Base-by-base conservation (phyloP, 2,329 filamentous ascomycete species). In the Sordariomycetes sp. region DNA sequence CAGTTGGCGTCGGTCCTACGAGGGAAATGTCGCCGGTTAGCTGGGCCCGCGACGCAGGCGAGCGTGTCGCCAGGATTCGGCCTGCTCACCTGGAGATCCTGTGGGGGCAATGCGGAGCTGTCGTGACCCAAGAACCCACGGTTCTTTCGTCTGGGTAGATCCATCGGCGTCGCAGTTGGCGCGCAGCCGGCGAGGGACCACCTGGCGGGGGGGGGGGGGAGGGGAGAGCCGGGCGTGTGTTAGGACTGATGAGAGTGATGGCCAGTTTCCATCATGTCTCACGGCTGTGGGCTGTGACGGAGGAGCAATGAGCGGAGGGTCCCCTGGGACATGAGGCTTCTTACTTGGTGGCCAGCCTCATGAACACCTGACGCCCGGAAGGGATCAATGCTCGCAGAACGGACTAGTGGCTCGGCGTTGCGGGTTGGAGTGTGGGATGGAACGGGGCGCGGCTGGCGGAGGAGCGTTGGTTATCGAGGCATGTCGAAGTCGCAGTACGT, bases 91-190 rank as follows among this genome's bases (percentile, higher is more conserved):
- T 77, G 75, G 50, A 68, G 67, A 67, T 79, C 76, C 62, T 75
- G 72, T 3, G 73, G 64, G n/a, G 75, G 64, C 48, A 79, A 65
- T n/a, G 74, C 76, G 60, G 75, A 76, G 65, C 74, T 78, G 63
- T 78, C 74, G 45, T 69, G 68, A 60, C 76, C 76, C 52, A 79
- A 66, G 60, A 77, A 79, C 48, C 76, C 76, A 59, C 76, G 74
- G 60, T 79, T 79, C 53, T 67, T 69, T 24, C 56, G 56, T n/a
- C 56, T 48, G 17, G 56, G 36, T 24, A 45, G 36, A 36, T 57
- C 56, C 56, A 54, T 57, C 20, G 50, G 34, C 15, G 48, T 7
- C 39, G 39, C 39, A n/a, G n/a, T 15, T 17, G n/a, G 39, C 15
- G 39, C 15, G 17, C 39, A 15, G 17, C 15, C 6, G n/a, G n/a